These are phyloP conservation scores for Thermothielavioides terrestris DNA, from an alignment of 495 filamentous ascomycete species.

Conservation along the genomic window DNA sequence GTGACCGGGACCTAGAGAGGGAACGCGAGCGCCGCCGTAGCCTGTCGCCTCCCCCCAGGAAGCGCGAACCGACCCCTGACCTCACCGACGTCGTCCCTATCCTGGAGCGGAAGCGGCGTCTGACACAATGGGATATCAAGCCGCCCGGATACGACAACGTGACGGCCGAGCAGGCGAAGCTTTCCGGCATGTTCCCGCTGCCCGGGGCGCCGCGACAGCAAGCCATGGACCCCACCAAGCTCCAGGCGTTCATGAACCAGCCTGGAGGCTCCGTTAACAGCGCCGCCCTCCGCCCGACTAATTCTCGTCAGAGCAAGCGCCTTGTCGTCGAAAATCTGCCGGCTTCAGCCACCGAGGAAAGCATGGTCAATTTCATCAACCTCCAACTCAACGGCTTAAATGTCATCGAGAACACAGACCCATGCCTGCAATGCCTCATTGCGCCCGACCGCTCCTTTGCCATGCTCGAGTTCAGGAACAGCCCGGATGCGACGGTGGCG, in stretches of 20 bases:
- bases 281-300: conserved; percentile 77
- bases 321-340: conserved; percentile 82
- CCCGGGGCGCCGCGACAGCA: conserved; percentile 92
- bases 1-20: conserved; percentile 40
- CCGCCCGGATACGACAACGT: conserved; percentile 97
- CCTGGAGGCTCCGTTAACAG: conserved; percentile 62
- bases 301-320: conserved; percentile 87
- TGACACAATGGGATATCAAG: conserved; percentile 99
- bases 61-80: conserved; percentile 91
- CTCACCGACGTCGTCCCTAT: conserved; percentile 75
- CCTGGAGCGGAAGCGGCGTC: conserved; percentile 71
- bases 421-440: conserved; percentile 77
- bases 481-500: conserved; percentile 82
- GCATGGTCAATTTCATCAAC: conserved; percentile 81
- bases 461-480: conserved; percentile 81
- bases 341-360: conserved; percentile 56
- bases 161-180: conserved; percentile 95
- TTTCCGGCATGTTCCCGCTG: conserved; percentile 99
- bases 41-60: conserved; percentile 71
- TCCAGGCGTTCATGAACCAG: conserved; percentile 93
- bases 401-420: conserved; percentile 72
- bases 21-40: conserved; percentile 67
- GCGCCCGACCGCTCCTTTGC: conserved; percentile 72
- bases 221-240: conserved; percentile 88
- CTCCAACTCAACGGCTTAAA: conserved; percentile 91